A percentile compares a stretch with the other conserved stretches of the same genome.
These are phyloP conservation scores for Termitomyces sp. DNA, from an alignment of 1,284 basidiomycete genomes.

Conservation along the genomic window DNA sequence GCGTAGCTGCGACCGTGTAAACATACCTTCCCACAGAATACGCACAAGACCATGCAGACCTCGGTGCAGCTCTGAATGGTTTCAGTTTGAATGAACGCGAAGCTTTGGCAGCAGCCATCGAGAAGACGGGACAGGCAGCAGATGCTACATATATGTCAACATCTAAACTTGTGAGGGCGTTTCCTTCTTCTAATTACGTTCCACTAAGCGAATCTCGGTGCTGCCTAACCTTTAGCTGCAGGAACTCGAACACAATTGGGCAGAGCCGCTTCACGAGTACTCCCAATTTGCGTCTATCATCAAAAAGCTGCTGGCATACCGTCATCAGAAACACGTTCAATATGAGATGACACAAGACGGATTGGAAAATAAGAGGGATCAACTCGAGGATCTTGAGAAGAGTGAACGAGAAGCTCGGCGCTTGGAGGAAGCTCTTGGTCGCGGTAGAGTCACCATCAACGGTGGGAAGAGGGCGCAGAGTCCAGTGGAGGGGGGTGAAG, in stretches of 20 bases:
- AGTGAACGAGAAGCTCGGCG: constrained; percentile 89
- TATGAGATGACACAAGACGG: constrained; percentile 95
- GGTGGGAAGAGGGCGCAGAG: constrained; percentile 20
- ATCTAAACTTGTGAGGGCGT: constrained; percentile 66
- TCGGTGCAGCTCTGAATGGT: constrained; percentile 93
- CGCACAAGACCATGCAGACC: constrained; percentile 88
- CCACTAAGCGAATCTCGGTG: neutral
- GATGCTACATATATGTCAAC: constrained; percentile 94
- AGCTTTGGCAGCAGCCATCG: constrained; percentile 72
- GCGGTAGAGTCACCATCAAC: constrained; percentile 35
- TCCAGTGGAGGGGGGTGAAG: constrained; percentile 28
- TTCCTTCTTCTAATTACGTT: constrained; percentile 5
- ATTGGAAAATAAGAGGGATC: constrained; percentile 82
- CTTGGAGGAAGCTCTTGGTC: constrained; percentile 80
- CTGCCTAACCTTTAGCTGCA: constrained; percentile 55
- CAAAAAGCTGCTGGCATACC: constrained; percentile 88
- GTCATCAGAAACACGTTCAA: constrained; percentile 98
- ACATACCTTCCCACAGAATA: constrained; percentile 48
- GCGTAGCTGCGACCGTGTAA: neutral
- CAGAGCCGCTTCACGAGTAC: constrained; percentile 95
- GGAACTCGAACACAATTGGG: constrained; percentile 89
- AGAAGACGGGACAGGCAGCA: constrained; percentile 92
- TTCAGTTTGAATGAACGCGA: constrained; percentile 87
- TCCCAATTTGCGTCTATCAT: constrained; percentile 93
- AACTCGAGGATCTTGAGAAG: constrained; percentile 87